Evolutionary conservation across 805 yeast genomes (phyloP), one percentile per base, ranked within the genome.

Genomic region (Pichia pseudocactophila): DNA sequence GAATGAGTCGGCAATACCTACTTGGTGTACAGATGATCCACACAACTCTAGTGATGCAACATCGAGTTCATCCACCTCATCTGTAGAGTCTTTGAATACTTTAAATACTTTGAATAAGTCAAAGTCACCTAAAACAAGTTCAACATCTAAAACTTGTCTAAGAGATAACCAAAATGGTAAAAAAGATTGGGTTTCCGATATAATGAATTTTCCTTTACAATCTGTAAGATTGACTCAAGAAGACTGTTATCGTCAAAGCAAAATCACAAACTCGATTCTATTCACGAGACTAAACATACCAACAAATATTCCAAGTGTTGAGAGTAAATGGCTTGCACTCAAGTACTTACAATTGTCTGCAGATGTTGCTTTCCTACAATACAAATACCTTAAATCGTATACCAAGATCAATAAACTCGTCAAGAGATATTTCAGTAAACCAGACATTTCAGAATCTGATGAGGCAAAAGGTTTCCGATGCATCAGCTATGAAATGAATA

Each of bases 281-380:
- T 17, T 22, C 33, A 38, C 30, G 12, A 37, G 35, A 5, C 26
- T 46, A 10, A 20, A 42, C 3, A 31, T 48, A 12, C 53, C 53
- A 10, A 12, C 22, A 6, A 17, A 40, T 15, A 11, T 42, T 7
- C 9, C 37, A 1, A 30, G n/a, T 13, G 10, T 25, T 9, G 40
- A 42, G 16, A 42, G 40, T 5, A 37, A 37, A 17, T 52, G 56
- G 38, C 22, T 57, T 30, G 46, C 52, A 0, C 27, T 58, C 19
- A 58, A 58, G 43, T 57, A 56, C 36, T 37, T 52, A 3, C 59
- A 57, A 37, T 34, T 57, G 8, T 34, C 48, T 7, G 43, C 56
- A 4, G 64, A 60, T 41, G 18, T 56, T 7, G 50, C 58, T 17
- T 40, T 57, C 27, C 44, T 57, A 6, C 55, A 55, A 39, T 60